These are phyloP conservation scores for Aphanomyces stellatus DNA, from an alignment of 352 stramenopile genomes.

Conservation along the genomic window DNA sequence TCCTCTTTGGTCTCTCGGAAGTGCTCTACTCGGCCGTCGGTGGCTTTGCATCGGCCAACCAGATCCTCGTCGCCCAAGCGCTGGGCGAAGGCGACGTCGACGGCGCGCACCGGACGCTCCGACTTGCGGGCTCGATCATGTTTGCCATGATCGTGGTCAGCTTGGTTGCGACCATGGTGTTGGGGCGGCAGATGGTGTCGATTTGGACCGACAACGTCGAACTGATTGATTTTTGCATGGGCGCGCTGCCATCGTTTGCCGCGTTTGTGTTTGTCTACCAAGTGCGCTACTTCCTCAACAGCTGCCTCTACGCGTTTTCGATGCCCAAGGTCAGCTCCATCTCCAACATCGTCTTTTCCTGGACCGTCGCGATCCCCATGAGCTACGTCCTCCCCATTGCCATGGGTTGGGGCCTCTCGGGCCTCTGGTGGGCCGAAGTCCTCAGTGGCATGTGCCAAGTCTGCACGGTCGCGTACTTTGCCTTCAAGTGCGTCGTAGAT, in stretches of 20 bases:
- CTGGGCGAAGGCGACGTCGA: constrained; percentile 31
- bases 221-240: constrained; percentile 36
- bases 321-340: constrained; percentile 40
- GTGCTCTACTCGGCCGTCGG: constrained; percentile 35
- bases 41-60: constrained; percentile 36
- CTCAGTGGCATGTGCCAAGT: too few relatives aligned
- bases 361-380: constrained; percentile 34
- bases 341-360: constrained; percentile 40
- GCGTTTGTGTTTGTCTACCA: constrained; percentile 36
- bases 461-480: too few relatives aligned
- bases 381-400: constrained; percentile 42
- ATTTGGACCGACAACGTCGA: constrained; percentile 33
- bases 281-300: too few relatives aligned
- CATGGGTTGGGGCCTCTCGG: constrained; percentile 32
- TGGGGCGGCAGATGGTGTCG: constrained; percentile 37
- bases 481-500: too few relatives aligned
- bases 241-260: constrained; percentile 37
- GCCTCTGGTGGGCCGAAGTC: constrained; percentile 44
- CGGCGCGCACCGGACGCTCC: constrained; percentile 34
- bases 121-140: constrained; percentile 25
- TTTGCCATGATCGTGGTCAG: constrained; percentile 31
- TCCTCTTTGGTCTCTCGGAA: constrained; percentile 33
- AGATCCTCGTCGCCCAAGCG: constrained; percentile 41
- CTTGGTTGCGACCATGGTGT: constrained; percentile 28
- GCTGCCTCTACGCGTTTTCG: constrained; percentile 35